A percentile compares a stretch with the other conserved stretches of the same genome.
Conservation (phyloP, 73 alveolate species). For the Paramecium sonneborni region DNA sequence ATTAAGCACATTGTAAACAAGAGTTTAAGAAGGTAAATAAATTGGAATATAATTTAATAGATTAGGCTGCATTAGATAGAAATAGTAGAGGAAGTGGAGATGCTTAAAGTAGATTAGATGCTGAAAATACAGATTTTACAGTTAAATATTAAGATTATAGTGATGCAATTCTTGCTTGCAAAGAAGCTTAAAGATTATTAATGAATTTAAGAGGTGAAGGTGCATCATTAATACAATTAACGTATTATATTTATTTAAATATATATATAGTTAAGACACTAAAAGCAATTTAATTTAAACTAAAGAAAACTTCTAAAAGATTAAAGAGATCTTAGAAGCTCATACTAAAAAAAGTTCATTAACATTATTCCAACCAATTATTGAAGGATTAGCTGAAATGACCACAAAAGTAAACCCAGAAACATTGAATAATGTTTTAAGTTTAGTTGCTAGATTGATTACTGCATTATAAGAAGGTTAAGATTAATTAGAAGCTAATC, state of each 20-base stretch:
- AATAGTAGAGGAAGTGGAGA: conserved; percentile 40
- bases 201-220: conserved; percentile 28
- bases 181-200: conserved; percentile 41
- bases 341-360: conserved; percentile 34
- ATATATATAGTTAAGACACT: conserved; percentile 14
- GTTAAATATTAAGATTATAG: conserved; percentile 31
- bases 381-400: conserved; percentile 56
- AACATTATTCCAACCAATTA: conserved; percentile 40
- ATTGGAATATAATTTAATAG: neutral
- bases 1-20: neutral
- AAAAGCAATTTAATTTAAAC: conserved; percentile 22
- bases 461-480: conserved; percentile 51
- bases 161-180: conserved; percentile 51
- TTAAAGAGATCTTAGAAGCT: conserved; percentile 41
- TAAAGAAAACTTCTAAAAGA: conserved; percentile 44
- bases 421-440: conserved; percentile 26
- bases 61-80: conserved; percentile 48
- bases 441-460: conserved; percentile 44
- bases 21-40: conserved; percentile 22
- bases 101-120: conserved; percentile 32
- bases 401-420: conserved; percentile 54
- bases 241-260: neutral
- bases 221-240: conserved; percentile 38
- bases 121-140: conserved; percentile 50
- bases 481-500: conserved; percentile 45